Base-by-base conservation (phyloP, 352 stramenopile genomes). In the Globisporangium sylvaticum region DNA sequence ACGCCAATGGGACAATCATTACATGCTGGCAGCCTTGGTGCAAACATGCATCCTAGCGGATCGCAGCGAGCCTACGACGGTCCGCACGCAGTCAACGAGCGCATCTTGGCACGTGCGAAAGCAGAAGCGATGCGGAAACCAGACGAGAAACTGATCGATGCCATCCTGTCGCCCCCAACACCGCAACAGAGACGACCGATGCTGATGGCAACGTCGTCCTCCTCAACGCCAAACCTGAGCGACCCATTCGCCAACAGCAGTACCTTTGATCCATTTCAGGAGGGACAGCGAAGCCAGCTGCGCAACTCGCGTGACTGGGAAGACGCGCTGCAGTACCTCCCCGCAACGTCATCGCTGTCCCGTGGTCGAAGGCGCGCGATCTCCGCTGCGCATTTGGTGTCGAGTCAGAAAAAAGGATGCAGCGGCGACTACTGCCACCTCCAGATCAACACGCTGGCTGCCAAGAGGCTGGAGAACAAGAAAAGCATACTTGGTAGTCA, bases 361-460 rank as follows among this genome's bases (percentile, higher is more conserved):
- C 78, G 79, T n/a, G 73, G 71, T 2, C 71, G 83, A 2, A 67
- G 79, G 1, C 81, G 86, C 18, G 73, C 78, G 3, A 56, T 90
- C 10, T 89, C 86, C 15, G 86, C 84, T 18, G 76, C 81, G 15
- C 82, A 91, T 53, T 69, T 94, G 6, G 72, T 82, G 18, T 94
- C 81, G 14, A 94, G 86, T 59, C 86, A 94, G 44, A 90, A 89
- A 64, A 74, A 72, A 52, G 86, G 86, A 15, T 94, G 86, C 52
- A 81, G 74, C 14, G 86, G 86, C 12, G 86, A 94, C 57, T 91
- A 84, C 48, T 94, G 86, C 32, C 68, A 78, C 20, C 62, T 89
- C 14, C 76, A 79, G 1, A 69, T 81, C n/a, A 61, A 66, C 3
- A 67, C 76, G 9, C 75, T 85, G 42, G 72, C 79, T 12, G 57